Base-by-base conservation (phyloP, 2,329 filamentous ascomycete species). In the Fusarium albidum region DNA sequence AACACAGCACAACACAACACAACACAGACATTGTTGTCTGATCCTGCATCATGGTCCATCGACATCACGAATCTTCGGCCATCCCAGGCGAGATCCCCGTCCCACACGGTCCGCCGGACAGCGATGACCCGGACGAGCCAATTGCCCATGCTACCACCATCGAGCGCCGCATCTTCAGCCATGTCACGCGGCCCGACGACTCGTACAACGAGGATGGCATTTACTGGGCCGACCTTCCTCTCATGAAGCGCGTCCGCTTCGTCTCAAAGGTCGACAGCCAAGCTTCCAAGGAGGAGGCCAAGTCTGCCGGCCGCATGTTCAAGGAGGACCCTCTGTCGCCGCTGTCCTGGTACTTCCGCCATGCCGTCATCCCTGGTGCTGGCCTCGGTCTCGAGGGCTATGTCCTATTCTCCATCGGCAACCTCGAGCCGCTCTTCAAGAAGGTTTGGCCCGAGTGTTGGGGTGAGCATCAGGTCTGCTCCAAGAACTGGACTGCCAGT, bases 351-450 rank as follows among this genome's bases (percentile, higher is more conserved):
- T 98, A 98, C 74, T 89, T 96, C 71, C 85, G 87, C 69, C 95
- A 96, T 71, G 94, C 93, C 75, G 89, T 97, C 47, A 86, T 98
- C 52, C 94, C 94, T 42, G 94, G 94, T 75, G 92, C 92, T 62
- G 94, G 94, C 71, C 85, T 98, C 44, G 89, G 92, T 71, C 84
- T 98, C 25, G 94, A 98, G 82, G 94, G 92, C 66, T 98, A 97
- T 70, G 93, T 97, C 34, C 84, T 98, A 15, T 98, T 98, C 81
- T 97, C 93, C 59, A 97, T 98, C 65, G 94, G 94, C 52, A 97
- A 96, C 74, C 79, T 98, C 61, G 86, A 90, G 69, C 90, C 93
- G 5, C 82, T 98, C 10, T 94, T 96, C 70, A 75, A 85, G 56
- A 81, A 84, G 28, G 85, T 86, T 6, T 98, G 94, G 82, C 84